Evolutionary conservation across 768 basidiomycete genomes (phyloP), one percentile per base, ranked within the genome.

Genomic region (Inosperma sp.): DNA sequence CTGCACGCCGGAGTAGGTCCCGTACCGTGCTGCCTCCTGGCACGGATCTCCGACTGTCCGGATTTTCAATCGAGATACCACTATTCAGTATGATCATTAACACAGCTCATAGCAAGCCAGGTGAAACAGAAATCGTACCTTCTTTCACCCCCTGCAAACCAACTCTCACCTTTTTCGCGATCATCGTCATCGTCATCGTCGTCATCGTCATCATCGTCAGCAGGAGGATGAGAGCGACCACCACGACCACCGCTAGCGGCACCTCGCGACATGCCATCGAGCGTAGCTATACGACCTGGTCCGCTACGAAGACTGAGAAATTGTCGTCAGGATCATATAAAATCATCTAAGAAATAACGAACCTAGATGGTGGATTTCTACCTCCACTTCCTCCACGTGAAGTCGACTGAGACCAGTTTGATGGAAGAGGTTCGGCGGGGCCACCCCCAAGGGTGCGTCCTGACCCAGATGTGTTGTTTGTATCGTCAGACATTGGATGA

Each of bases 81-180:
- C 93, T 97, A 62, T n/a, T n/a, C n/a, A n/a, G 4, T 49, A 19
- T 25, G 31, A 30, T 17, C 6, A 48, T 48, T 17, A 26, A 36
- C 25, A 41, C 25, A 13, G 55, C 21, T 43, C 36, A 25, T 29
- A 39, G 9, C 43, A 13, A 42, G 35, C 9, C 27, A 34, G 8
- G 3, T 16, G 40, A 27, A 10, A 6, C 16, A 29, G 13, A 25
- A 36, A 7, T 36, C 5, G 21, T 44, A 89, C 93, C 92, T 93
- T 62, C 90, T 75, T 65, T 95, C 95, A 0, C 95, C 95, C n/a
- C 95, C 95, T 3, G 95, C 86, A 67, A 91, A 98, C 78, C 85
- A 89, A 57, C 76, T 84, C 59, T 89, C 81, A 2, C 74, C 71
- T 14, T 77, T 76, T 29, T 75, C 73, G 4, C 69, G 71, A 35